These are phyloP conservation scores for Astrothelium macrocarpum DNA, from an alignment of 495 filamentous ascomycete species.

Conservation along the genomic window DNA sequence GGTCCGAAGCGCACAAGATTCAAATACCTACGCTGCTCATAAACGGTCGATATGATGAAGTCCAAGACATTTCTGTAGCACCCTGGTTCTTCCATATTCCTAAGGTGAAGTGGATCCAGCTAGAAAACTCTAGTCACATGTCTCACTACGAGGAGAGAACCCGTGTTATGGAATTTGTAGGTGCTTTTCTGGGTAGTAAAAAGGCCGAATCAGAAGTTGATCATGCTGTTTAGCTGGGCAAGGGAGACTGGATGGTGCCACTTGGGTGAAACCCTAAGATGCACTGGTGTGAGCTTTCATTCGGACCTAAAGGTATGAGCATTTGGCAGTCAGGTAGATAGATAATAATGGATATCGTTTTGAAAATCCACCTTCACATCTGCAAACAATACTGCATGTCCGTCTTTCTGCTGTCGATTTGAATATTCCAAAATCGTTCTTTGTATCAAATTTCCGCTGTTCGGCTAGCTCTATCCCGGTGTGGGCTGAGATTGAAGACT, in stretches of 20 bases:
- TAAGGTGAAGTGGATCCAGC: not conserved
- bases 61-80: slow-evolving; percentile 35
- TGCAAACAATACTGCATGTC: no score
- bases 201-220: not conserved
- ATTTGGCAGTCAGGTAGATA: no score
- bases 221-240: not conserved
- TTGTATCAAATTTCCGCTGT: no score
- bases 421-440: no score
- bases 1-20: slow-evolving; percentile 27
- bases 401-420: no score
- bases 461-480: no score
- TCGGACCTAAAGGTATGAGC: no score
- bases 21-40: slow-evolving; percentile 37
- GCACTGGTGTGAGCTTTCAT: no score
- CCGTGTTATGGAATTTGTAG: not conserved
- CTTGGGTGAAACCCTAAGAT: no score
- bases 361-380: no score
- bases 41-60: slow-evolving; percentile 44
- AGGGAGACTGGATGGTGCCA: not conserved
- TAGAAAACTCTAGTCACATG: slow-evolving; percentile 4
- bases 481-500: no score
- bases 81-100: slow-evolving; percentile 36
- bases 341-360: no score
- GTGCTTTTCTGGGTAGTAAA: not conserved
- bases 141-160: not conserved